Evolutionary conservation across 768 basidiomycete species (phyloP).

Genomic region (Mycena albidolilacea): DNA sequence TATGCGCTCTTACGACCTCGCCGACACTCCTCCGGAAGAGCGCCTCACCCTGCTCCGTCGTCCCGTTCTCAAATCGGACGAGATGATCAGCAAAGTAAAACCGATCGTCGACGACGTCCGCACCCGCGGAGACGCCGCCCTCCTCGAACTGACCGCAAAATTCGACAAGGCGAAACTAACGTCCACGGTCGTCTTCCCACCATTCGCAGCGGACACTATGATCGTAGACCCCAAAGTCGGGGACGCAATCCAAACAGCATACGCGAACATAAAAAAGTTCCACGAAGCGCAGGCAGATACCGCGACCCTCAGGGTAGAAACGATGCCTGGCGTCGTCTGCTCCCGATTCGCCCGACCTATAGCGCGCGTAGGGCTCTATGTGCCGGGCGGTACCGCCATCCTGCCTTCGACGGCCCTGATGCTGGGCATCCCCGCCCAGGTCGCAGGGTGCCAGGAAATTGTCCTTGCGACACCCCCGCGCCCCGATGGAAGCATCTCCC

Average conservation of each 20-base stretch:
- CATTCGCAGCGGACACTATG: conserved; percentile 79
- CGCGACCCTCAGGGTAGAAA: conserved; percentile 86
- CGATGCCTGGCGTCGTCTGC: conserved; percentile 98
- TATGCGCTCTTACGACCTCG: conserved; percentile 83
- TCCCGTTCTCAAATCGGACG: conserved; percentile 88
- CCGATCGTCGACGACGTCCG: conserved; percentile 95
- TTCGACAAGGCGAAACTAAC: conserved; percentile 88
- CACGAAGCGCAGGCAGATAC: conserved; percentile 89
- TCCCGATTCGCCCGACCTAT: conserved; percentile 97
- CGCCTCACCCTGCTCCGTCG: conserved; percentile 84
- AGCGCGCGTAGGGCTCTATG: conserved; percentile 94
- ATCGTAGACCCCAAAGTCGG: conserved; percentile 74
- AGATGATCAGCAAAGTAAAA: conserved; percentile 94
- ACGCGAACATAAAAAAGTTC: conserved; percentile 92
- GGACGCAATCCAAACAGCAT: conserved; percentile 90
- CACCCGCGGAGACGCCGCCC: conserved; percentile 85
- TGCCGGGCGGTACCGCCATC: conserved; percentile 97
- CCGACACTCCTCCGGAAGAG: conserved; percentile 61
- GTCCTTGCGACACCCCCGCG: conserved; percentile 98
- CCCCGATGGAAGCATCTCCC: conserved; percentile 92
- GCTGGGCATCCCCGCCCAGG: conserved; percentile 98
- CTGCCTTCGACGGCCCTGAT: conserved; percentile 97
- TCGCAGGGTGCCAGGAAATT: conserved; percentile 93
- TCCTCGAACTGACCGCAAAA: conserved; percentile 91
- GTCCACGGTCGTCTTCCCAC: conserved; percentile 82